Percentiles rank a stretch among this genome's conserved stretches.
Evolutionary conservation across 1,284 basidiomycete species (phyloP).

Genomic region (Heliocybe sulcata): DNA sequence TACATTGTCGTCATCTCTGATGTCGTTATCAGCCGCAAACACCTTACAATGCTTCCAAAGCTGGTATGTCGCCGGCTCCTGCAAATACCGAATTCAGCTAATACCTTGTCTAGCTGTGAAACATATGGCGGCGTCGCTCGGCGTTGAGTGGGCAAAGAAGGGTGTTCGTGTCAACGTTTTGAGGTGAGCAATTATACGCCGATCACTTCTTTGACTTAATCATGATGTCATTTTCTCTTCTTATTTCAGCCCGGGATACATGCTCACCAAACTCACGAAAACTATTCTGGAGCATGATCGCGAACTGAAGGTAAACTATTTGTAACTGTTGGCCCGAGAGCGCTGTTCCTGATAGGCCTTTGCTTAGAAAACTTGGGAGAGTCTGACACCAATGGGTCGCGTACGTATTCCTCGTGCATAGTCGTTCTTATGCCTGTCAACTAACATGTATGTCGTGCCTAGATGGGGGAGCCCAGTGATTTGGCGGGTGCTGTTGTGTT

Average conservation of each 20-base stretch:
- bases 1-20: background rate
- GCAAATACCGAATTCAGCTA: background rate
- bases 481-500: constrained; percentile 78
- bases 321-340: background rate
- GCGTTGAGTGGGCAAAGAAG: constrained; percentile 86
- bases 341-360: background rate
- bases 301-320: constrained; percentile 62
- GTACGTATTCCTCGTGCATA: constrained; percentile 38
- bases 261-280: constrained; percentile 82
- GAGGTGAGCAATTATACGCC: constrained; percentile 55
- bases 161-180: constrained; percentile 79
- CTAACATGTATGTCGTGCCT: constrained; percentile 9
- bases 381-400: constrained; percentile 83
- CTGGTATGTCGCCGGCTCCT: constrained; percentile 34
- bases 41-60: constrained; percentile 95
- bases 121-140: constrained; percentile 83
- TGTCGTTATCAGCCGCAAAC: constrained; percentile 68
- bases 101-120: constrained; percentile 53
- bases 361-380: constrained; percentile 79
- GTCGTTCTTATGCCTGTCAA: constrained; percentile 3
- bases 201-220: constrained; percentile 10
- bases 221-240: constrained; percentile 6
- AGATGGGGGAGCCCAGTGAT: constrained; percentile 78
- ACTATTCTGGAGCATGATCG: constrained; percentile 68
- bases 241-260: constrained; percentile 71